These are phyloP conservation scores for Cutaneotrichosporon cavernicola DNA, from an alignment of 1,284 basidiomycete genomes.

Conservation along the genomic window DNA sequence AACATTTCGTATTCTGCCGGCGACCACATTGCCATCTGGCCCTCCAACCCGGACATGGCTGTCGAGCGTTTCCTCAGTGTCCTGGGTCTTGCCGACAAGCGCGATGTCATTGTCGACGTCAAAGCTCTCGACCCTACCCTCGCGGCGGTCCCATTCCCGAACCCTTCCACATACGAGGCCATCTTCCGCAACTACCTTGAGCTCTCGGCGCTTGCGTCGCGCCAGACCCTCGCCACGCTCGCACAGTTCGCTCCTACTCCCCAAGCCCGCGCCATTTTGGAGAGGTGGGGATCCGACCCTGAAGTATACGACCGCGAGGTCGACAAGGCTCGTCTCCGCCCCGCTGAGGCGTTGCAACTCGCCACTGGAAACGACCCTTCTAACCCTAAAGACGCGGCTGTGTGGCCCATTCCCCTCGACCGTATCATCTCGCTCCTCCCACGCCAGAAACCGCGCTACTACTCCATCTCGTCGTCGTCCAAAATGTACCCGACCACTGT, in stretches of 20 bases:
- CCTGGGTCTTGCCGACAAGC: constrained; percentile 72
- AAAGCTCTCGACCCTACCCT: constrained; percentile 94
- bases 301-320: constrained; percentile 76
- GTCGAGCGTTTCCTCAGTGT: constrained; percentile 83
- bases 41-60: constrained; percentile 86
- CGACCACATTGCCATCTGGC: constrained; percentile 97
- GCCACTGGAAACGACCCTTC: constrained; percentile 69
- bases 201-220: constrained; percentile 85
- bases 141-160: constrained; percentile 98
- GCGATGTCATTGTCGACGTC: constrained; percentile 79
- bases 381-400: constrained; percentile 60
- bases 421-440: constrained; percentile 89
- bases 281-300: constrained; percentile 79
- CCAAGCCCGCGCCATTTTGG: constrained; percentile 70
- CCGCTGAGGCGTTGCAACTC: constrained; percentile 85
- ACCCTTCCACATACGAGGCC: constrained; percentile 89
- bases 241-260: constrained; percentile 83
- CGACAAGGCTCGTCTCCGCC: constrained; percentile 75
- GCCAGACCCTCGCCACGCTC: constrained; percentile 83
- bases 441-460: constrained; percentile 94
- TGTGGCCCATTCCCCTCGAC: constrained; percentile 91
- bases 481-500: constrained; percentile 84
- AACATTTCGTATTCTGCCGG: constrained; percentile 97
- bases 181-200: constrained; percentile 97
- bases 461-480: constrained; percentile 96